These are phyloP conservation scores for Physaria fendleri DNA, from an alignment of 345 rosid species.

Conservation along the genomic window DNA sequence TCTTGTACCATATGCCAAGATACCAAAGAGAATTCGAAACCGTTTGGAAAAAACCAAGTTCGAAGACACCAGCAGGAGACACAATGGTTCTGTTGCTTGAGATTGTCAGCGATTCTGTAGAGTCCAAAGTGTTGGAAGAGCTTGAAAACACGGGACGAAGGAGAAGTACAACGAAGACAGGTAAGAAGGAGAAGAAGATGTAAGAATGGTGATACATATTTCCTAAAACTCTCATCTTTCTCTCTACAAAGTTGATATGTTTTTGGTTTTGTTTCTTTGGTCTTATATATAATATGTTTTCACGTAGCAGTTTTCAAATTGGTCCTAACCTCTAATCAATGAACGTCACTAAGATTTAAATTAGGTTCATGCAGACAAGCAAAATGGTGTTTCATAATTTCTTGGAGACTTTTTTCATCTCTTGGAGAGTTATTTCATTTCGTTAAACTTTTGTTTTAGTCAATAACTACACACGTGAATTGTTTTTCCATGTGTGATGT, in stretches of 20 bases:
- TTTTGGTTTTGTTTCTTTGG: neutral
- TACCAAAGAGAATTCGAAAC: slow-evolving; percentile 35
- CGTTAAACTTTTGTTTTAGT: no score
- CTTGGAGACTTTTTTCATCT: neutral
- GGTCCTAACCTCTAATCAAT: no score
- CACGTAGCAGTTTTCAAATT: no score
- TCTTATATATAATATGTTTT: no score
- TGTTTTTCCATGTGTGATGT: no score
- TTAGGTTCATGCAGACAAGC: no score
- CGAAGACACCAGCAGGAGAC: slow-evolving; percentile 43
- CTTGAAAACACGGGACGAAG: slow-evolving; percentile 13
- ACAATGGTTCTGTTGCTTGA: slow-evolving; percentile 38
- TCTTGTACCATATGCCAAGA: slow-evolving; percentile 70
- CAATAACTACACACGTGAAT: no score
- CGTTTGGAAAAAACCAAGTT: slow-evolving; percentile 50
- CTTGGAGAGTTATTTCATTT: no score
- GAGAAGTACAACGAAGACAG: slow-evolving; percentile 14
- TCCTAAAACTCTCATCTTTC: slow-evolving; percentile 17
- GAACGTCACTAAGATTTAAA: no score
- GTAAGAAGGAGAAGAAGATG: slow-evolving; percentile 8
- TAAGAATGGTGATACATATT: slow-evolving; percentile 2
- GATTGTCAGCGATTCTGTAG: slow-evolving; percentile 30
- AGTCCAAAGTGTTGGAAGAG: slow-evolving; percentile 32
- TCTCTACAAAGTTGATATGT: neutral
- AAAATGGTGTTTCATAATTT: neutral